These are phyloP conservation scores for Excoecaria agallocha DNA, from an alignment of 345 rosid species.

Conservation along the genomic window DNA sequence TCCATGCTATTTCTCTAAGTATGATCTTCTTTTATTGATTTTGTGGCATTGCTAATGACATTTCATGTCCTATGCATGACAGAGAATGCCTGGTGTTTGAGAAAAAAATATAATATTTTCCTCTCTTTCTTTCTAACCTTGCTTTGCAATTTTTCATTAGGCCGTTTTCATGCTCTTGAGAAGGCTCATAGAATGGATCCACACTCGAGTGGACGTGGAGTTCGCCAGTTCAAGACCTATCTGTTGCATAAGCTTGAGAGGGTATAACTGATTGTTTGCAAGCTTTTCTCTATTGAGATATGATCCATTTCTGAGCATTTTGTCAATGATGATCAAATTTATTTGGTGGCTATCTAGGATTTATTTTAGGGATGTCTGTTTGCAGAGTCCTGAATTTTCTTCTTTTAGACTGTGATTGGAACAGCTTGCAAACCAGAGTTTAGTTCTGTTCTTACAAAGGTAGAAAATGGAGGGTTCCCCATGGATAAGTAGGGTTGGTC, in stretches of 20 bases:
- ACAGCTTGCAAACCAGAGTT: neutral
- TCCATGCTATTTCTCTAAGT: neutral
- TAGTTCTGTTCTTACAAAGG: neutral
- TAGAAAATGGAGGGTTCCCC: neutral
- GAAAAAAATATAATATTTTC: neutral
- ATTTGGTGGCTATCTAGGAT: neutral
- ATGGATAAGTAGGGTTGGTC: neutral
- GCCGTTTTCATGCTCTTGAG: slow-evolving; percentile 94
- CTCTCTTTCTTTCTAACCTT: neutral
- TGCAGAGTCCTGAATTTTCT: neutral
- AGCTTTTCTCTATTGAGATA: neutral
- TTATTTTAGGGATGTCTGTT: neutral
- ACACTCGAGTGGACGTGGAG: slow-evolving; percentile 69
- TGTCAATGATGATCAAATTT: slow-evolving; percentile 1
- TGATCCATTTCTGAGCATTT: neutral
- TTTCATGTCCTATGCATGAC: neutral
- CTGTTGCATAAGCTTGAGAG: slow-evolving; percentile 70
- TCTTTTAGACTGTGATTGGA: neutral
- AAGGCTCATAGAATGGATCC: slow-evolving; percentile 76
- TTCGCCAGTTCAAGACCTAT: slow-evolving; percentile 91
- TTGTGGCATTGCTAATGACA: neutral
- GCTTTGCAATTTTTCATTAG: slow-evolving; percentile 34
- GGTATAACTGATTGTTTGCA: slow-evolving; percentile 39
- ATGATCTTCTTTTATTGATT: slow-evolving; percentile 1
- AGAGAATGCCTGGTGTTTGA: neutral